Percentiles rank a stretch among this genome's conserved stretches.
These are phyloP conservation scores for Miamiensis avidus DNA, from an alignment of 169 alveolate species.

Conservation along the genomic window DNA sequence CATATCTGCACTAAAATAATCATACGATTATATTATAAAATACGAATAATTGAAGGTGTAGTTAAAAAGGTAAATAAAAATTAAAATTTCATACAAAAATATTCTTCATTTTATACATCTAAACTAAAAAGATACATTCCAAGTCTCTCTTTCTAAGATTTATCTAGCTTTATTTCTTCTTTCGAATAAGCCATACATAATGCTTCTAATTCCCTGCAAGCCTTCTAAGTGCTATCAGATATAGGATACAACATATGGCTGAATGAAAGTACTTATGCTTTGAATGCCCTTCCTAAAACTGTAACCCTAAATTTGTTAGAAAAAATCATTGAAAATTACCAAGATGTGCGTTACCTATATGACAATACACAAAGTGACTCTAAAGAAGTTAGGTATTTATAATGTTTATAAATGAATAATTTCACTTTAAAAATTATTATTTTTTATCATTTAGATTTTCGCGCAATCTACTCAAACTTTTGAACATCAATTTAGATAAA, in stretches of 20 bases:
- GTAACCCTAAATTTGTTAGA: not conserved
- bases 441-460: not conserved
- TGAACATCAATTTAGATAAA: not conserved
- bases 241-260: not conserved
- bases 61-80: not conserved
- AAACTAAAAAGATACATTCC: not conserved
- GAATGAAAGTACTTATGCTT: not conserved
- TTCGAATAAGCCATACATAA: no score
- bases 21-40: no score
- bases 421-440: no score
- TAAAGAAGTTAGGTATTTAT: not conserved
- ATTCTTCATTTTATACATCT: not conserved
- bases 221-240: not conserved
- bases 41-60: no score
- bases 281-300: not conserved
- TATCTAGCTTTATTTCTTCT: not conserved
- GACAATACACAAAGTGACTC: not conserved
- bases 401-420: not conserved
- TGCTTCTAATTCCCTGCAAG: not conserved
- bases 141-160: not conserved
- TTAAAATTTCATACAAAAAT: no score
- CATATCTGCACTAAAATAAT: no score
- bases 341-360: not conserved
- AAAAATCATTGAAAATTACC: not conserved
- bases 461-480: not conserved